These are phyloP conservation scores for Aspergillus bridgeri DNA, from an alignment of 495 filamentous ascomycete species.

Conservation along the genomic window DNA sequence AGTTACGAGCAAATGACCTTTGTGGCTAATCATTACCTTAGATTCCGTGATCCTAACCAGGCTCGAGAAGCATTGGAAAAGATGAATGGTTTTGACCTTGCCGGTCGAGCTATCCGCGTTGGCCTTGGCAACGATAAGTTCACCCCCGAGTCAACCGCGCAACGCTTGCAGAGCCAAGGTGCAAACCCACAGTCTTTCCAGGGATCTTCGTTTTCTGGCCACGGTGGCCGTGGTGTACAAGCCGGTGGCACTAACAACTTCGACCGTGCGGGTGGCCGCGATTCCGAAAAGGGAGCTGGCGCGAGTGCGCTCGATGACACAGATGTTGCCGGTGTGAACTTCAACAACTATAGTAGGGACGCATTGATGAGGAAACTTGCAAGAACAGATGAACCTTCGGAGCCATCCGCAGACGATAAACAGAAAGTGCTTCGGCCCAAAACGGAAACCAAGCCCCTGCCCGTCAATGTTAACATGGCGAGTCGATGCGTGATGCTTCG, in stretches of 20 bases:
- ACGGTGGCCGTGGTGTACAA: constrained; percentile 83
- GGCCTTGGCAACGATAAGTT: constrained; percentile 99
- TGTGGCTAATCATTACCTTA: constrained; percentile 31
- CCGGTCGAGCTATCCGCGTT: constrained; percentile 95
- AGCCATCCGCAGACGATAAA: constrained; percentile 58
- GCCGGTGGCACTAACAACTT: constrained; percentile 78
- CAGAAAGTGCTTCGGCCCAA: constrained; percentile 73
- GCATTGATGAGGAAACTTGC: constrained; percentile 97
- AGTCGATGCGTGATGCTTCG: constrained; percentile 91
- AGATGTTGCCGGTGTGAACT: constrained; percentile 96
- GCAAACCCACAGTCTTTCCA: constrained; percentile 75
- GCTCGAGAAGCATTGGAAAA: constrained; percentile 94
- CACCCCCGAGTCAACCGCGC: constrained; percentile 93
- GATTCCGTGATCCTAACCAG: constrained; percentile 87
- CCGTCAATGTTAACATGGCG: constrained; percentile 85
- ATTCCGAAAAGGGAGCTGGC: constrained; percentile 82
- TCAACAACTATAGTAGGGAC: constrained; percentile 98
- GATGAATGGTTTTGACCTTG: constrained; percentile 99
- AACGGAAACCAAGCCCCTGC: constrained; percentile 74
- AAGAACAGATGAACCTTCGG: constrained; percentile 81
- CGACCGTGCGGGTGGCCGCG: constrained; percentile 87
- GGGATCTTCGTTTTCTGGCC: constrained; percentile 91
- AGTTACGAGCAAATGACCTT: neutral
- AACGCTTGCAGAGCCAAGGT: constrained; percentile 77
- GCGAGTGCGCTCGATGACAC: constrained; percentile 97